A percentile compares a stretch with the other conserved stretches of the same genome.
Conservation (phyloP, 495 filamentous ascomycete species). For the Hypoxylon lenormandii region DNA sequence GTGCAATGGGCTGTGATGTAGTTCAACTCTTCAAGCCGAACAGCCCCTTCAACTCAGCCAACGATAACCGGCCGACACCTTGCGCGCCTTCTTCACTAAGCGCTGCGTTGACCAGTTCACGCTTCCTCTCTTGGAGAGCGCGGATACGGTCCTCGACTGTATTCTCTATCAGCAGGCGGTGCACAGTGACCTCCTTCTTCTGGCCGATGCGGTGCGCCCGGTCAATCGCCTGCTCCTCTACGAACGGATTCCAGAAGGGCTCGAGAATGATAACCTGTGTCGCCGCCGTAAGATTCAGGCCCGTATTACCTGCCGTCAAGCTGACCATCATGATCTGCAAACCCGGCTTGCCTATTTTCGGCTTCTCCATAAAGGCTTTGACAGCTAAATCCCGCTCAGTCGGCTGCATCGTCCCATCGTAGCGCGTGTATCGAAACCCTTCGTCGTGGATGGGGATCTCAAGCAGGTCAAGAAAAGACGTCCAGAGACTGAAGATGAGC, state of each 20-base stretch:
- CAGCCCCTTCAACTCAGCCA: conserved; percentile 75
- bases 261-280: conserved; percentile 91
- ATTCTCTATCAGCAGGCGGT: conserved; percentile 78
- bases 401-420: conserved; percentile 85
- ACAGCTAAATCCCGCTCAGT: conserved; percentile 77
- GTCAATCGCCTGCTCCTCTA: conserved; percentile 94
- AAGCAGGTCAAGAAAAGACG: conserved; percentile 88
- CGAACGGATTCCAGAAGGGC: conserved; percentile 96
- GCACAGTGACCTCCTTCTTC: conserved; percentile 76
- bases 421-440: conserved; percentile 75
- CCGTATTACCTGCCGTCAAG: conserved; percentile 89
- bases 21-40: conserved; percentile 69
- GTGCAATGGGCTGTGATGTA: conserved; percentile 1
- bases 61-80: conserved; percentile 70
- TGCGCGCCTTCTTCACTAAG: conserved; percentile 81
- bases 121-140: conserved; percentile 85
- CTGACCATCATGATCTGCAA: conserved; percentile 87
- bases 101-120: conserved; percentile 79
- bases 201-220: conserved; percentile 93
- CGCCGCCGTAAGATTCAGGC: conserved; percentile 88
- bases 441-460: conserved; percentile 82
- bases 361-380: conserved; percentile 75
- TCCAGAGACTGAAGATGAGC: conserved; percentile 94
- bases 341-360: too few species aligned
- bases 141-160: conserved; percentile 94